Base-by-base conservation (phyloP, 495 filamentous ascomycete species). In the Penicilliopsis zonata region DNA sequence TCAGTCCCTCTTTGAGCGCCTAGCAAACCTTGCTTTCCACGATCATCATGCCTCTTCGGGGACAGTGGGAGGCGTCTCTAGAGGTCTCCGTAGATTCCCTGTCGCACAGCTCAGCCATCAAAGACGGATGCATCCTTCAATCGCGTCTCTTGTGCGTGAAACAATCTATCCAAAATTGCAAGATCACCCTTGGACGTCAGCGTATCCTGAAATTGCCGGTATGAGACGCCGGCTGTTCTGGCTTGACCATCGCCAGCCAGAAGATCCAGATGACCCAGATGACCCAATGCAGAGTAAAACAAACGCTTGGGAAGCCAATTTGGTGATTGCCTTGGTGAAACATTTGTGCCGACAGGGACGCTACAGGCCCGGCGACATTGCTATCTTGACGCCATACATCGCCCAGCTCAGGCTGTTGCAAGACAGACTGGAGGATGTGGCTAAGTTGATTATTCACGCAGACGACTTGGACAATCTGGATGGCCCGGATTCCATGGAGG, bases 111-210 rank as follows among this genome's bases (percentile, higher is more conserved):
- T 84, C 2, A 56, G 74, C 20, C 66, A 67, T 9, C 80, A 87
- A 43, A 59, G 80, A 17, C 65, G 80, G 17, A 87, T 86, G 80
- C 74, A 79, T 47, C 79, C 82, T 10, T 66, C 57, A 0, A 77
- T 86, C 27, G 64, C 78, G 3, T 42, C 64, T 5, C 55, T 80
- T 1, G 47, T 78, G 18, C 61, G 76, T 3, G 50, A 55, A 4
- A 72, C 74, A 0, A 40, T 80, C 0, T 88, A 90, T 44, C 74
- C 80, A 0, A 37, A 57, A 4, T 53, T 90, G 0, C 22, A 70
- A 31, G 80, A 84, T 43, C 56, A 59, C 28, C 46, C 53, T 2
- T 44, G 30, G 1, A 71, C 76, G 2, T 13, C 16, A 2, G 28
- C 47, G 2, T 67, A 74, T 40, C 76, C 78, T 1, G 50, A 61